Conservation (phyloP, 129 eudicot species). For the Calendula officinalis region DNA sequence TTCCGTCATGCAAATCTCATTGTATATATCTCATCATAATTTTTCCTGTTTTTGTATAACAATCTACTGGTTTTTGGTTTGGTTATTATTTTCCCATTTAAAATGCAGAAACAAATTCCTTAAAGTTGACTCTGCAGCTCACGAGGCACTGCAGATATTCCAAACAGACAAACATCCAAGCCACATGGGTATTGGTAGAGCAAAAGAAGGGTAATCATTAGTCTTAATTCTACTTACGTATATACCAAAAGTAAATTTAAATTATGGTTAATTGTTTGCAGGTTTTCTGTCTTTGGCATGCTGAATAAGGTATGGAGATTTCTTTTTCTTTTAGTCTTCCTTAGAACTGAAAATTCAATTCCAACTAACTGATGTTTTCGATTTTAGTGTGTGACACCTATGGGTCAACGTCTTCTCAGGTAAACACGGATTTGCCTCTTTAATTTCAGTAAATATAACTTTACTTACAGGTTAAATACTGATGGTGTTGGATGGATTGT, state of each 20-base stretch:
- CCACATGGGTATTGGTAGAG: slow-evolving; percentile 91
- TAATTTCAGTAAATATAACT: slow-evolving; percentile 2
- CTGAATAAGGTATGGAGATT: slow-evolving; percentile 77
- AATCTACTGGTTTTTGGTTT: slow-evolving; percentile 18
- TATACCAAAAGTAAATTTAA: slow-evolving; percentile 15
- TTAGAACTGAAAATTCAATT: neutral
- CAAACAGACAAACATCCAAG: slow-evolving; percentile 91
- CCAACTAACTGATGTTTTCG: slow-evolving; percentile 14
- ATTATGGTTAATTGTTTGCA: slow-evolving; percentile 30
- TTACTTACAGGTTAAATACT: slow-evolving; percentile 2
- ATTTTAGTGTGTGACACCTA: slow-evolving; percentile 83
- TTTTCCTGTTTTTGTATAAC: neutral
- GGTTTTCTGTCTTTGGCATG: slow-evolving; percentile 98
- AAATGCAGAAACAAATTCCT: slow-evolving; percentile 74
- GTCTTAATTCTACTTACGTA: neutral
- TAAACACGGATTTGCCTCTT: slow-evolving; percentile 27
- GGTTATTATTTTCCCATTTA: slow-evolving; percentile 4
- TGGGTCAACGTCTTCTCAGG: slow-evolving; percentile 94
- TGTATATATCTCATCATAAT: slow-evolving; percentile 47
- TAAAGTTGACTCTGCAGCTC: slow-evolving; percentile 87
- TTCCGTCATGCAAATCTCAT: slow-evolving; percentile 67
- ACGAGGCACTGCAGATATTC: slow-evolving; percentile 94
- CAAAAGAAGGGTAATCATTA: slow-evolving; percentile 71
- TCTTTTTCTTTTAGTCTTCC: neutral
- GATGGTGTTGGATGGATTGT: slow-evolving; percentile 24